phyloP scores from a whole-genome alignment of 805 yeast genomes.

The Schizosaccharomyces cryophilus region DNA sequence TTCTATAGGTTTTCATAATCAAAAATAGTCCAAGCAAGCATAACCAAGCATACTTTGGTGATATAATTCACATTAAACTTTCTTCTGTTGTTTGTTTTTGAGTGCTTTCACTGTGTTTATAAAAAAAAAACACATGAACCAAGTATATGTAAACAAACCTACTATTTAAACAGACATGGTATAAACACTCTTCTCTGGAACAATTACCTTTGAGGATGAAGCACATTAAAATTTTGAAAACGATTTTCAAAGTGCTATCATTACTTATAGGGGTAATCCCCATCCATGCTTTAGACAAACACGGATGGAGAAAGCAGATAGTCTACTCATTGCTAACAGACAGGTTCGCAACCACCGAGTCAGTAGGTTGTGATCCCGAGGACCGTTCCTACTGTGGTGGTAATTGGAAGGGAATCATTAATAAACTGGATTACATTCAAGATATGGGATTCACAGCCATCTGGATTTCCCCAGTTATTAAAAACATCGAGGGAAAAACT shows the following conservation, averaged over 20 bases:
- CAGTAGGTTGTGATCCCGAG: background rate
- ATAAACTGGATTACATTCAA: slow-evolving; percentile 4
- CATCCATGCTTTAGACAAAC: background rate
- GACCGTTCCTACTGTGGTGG: slow-evolving; percentile 4
- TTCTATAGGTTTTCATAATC: too few relatives aligned
- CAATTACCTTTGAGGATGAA: background rate
- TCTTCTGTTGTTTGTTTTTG: too few relatives aligned
- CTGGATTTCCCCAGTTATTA: slow-evolving; percentile 5
- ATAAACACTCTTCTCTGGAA: background rate
- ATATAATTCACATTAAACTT: too few relatives aligned
- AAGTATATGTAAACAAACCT: background rate
- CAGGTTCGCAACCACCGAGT: slow-evolving; percentile 4
- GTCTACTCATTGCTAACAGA: slow-evolving; percentile 4
- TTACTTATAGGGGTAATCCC: background rate
- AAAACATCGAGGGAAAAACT: slow-evolving; percentile 3
- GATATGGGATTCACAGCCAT: slow-evolving; percentile 5
- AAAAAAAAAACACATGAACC: too few relatives aligned
- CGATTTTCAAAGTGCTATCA: background rate
- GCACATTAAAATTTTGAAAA: background rate
- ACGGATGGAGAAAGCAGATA: slow-evolving; percentile 1
- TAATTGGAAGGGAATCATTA: slow-evolving; percentile 3
- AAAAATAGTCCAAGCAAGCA: too few relatives aligned
- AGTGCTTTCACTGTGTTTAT: too few relatives aligned
- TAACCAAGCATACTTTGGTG: too few relatives aligned
- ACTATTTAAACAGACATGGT: background rate